Evolutionary conservation across 192 early-diverging fungal genomes (phyloP), one percentile per base, ranked within the genome.

Genomic region (Paraglomus brasilianum): DNA sequence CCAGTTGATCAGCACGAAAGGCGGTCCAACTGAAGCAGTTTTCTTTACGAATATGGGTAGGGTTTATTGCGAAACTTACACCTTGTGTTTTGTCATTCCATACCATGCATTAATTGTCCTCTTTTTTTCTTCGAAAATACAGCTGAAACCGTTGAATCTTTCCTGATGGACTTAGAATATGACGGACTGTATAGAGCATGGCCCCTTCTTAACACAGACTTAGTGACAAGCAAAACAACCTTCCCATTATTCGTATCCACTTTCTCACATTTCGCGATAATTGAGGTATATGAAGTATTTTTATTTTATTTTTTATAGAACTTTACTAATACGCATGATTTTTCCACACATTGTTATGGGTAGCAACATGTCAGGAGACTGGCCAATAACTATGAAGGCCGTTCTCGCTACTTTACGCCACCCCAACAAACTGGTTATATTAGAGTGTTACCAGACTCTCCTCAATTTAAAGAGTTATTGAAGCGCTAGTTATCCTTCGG

Each of bases 401-500:
- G 69, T 60, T 60, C 21, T 49, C 15, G 47, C 22, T 15, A 44
- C 42, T 62, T 43, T 60, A 70, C 56, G 46, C 56, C 69, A 47
- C 69, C 44, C 42, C 14, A 39, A 41, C 69, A 70, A 60, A 70
- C 60, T 40, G 47, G 46, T 48, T 70, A 56, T 43, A 70, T 70
- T 13, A 52, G 69, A 36, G 42, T 59, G 46, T 30, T 47, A 45
- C 56, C 69, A 0, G 55, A 70, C 60, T 41, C 69, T 24, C 44
- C 44, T 47, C 68, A 70, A 59, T 24, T 70, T 41, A 70, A 70
- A 36, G 49, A 24, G n/a, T 48, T 70, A n/a, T n/a, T n/a, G n/a
- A n/a, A n/a, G n/a, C n/a, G n/a, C n/a, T n/a, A n/a, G n/a, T n/a
- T n/a, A n/a, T n/a, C n/a, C n/a, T n/a, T n/a, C n/a, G n/a, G n/a